phyloP scores from a whole-genome alignment of 2,329 filamentous ascomycete genomes.

The Alternaria viburni region DNA sequence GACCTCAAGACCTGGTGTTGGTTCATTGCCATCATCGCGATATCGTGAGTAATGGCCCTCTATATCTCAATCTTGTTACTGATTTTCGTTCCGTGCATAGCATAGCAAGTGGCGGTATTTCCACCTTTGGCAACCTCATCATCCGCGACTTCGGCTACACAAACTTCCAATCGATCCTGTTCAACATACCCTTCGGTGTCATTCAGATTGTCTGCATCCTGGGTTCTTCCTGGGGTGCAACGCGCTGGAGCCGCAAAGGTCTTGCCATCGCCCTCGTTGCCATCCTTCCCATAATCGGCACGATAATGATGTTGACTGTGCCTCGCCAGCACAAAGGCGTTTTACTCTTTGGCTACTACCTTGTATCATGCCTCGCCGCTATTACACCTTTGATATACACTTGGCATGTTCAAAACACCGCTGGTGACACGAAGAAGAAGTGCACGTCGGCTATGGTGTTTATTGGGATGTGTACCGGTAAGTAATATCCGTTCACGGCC shows the following conservation, averaged over 20 bases:
- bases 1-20: conserved; percentile 51
- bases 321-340: conserved; percentile 56
- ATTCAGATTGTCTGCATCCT: conserved; percentile 58
- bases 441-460: conserved; percentile 46
- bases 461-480: conserved; percentile 43
- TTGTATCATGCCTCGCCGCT: conserved; percentile 50
- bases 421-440: conserved; percentile 48
- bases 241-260: conserved; percentile 58
- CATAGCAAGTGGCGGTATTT: conserved; percentile 68
- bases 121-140: conserved; percentile 65
- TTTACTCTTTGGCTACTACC: conserved; percentile 59
- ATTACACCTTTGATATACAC: conserved; percentile 47
- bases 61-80: conserved; percentile 29
- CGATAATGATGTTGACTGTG: conserved; percentile 57
- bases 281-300: conserved; percentile 59
- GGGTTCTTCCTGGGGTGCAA: conserved; percentile 59
- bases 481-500: neutral
- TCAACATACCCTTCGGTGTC: conserved; percentile 66
- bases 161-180: conserved; percentile 60
- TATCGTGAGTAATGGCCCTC: conserved; percentile 35
- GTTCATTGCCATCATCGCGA: conserved; percentile 60
- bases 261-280: conserved; percentile 60
- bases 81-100: conserved; percentile 3
- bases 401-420: conserved; percentile 49
- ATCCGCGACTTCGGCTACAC: conserved; percentile 64